phyloP scores from a whole-genome alignment of 179 eudicot species.

The Camellia oleifera region DNA sequence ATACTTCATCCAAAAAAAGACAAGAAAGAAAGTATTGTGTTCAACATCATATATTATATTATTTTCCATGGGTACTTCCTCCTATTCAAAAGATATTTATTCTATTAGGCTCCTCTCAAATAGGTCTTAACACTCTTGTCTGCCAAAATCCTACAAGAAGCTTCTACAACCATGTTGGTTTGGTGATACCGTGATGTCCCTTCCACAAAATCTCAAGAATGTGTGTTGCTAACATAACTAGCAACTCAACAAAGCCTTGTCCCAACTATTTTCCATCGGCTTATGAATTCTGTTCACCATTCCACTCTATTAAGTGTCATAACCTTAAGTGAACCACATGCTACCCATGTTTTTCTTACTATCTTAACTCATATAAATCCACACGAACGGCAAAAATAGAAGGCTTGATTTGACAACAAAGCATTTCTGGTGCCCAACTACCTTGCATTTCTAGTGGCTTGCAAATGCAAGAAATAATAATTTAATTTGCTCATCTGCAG shows the following conservation, averaged over 20 bases:
- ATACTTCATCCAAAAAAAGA: not conserved
- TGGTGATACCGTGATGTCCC: conserved; percentile 2
- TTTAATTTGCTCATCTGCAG: not conserved
- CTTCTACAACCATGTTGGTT: not conserved
- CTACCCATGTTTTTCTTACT: not conserved
- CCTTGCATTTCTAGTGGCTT: conserved; percentile 1
- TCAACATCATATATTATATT: not conserved
- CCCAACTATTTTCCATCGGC: not conserved
- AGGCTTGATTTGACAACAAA: not conserved
- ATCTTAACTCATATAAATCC: not conserved
- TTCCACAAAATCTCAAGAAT: not conserved
- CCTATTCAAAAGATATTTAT: not conserved
- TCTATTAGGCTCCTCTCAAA: not conserved
- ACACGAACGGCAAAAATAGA: not conserved
- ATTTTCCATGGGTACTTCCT: not conserved
- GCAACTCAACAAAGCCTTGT: not conserved
- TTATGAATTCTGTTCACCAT: not conserved
- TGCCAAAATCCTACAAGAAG: not conserved
- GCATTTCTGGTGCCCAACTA: not conserved
- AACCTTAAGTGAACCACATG: not conserved
- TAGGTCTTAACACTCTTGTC: not conserved
- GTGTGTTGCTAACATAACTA: not conserved
- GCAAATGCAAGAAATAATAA: not conserved
- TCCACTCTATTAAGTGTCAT: not conserved
- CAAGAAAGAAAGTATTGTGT: not conserved